Evolutionary conservation across 495 filamentous ascomycete genomes (phyloP).

Genomic region (Lepraria neglecta): DNA sequence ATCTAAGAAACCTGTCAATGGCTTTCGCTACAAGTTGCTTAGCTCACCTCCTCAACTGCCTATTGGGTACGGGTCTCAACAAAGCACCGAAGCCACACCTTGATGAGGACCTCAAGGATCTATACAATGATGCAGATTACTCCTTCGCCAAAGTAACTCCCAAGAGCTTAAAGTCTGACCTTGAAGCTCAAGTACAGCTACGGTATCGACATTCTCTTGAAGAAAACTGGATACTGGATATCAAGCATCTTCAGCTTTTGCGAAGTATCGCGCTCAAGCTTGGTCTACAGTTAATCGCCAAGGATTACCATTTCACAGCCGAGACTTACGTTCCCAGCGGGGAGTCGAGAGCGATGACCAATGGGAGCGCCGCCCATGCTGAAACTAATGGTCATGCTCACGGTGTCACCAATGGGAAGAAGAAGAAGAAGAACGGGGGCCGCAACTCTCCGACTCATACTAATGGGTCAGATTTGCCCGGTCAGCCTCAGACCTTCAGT

Average conservation of each 20-base stretch:
- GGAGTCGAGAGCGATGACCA: slow-evolving; percentile 34
- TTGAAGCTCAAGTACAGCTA: slow-evolving; percentile 62
- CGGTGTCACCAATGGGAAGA: slow-evolving; percentile 56
- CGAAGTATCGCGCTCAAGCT: slow-evolving; percentile 86
- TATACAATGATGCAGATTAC: slow-evolving; percentile 81
- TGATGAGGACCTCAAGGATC: slow-evolving; percentile 61
- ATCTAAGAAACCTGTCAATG: slow-evolving; percentile 73
- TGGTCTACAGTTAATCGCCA: slow-evolving; percentile 79
- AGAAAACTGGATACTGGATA: slow-evolving; percentile 55
- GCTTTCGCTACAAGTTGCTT: slow-evolving; percentile 69
- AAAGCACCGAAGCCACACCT: slow-evolving; percentile 65
- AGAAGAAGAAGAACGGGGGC: slow-evolving; percentile 61
- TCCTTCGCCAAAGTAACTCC: slow-evolving; percentile 72
- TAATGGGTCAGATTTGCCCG: slow-evolving; percentile 36
- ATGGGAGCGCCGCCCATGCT: slow-evolving; percentile 34
- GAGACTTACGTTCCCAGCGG: slow-evolving; percentile 35
- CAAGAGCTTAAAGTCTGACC: slow-evolving; percentile 57
- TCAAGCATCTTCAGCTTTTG: slow-evolving; percentile 75
- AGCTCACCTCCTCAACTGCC: slow-evolving; percentile 88
- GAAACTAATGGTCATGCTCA: slow-evolving; percentile 39
- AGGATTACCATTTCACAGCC: slow-evolving; percentile 68
- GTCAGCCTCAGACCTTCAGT: slow-evolving; percentile 54
- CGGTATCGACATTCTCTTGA: slow-evolving; percentile 72
- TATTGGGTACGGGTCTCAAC: slow-evolving; percentile 76
- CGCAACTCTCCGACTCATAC: slow-evolving; percentile 48